Evolutionary conservation across 139 green algal genomes (phyloP).

Genomic region (Deuterostichococcus epilithicus): DNA sequence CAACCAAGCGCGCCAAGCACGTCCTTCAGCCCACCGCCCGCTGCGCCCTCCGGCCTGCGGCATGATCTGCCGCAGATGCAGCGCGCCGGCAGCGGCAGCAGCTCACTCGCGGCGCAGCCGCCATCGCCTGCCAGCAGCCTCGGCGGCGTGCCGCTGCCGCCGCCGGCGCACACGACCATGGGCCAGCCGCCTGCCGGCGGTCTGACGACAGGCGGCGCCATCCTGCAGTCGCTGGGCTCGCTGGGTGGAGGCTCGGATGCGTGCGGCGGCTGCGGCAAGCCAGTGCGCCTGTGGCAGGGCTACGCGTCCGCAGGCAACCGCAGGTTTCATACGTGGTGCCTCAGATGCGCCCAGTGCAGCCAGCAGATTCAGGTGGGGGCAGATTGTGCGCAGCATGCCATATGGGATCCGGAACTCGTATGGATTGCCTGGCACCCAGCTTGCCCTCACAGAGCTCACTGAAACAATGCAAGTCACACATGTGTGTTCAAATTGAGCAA

Average conservation of each 20-base stretch:
- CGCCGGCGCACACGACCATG: neutral
- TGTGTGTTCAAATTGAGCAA: too few relatives aligned
- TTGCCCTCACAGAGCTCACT: too few relatives aligned
- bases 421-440: too few relatives aligned
- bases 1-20: neutral
- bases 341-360: conserved; percentile 48
- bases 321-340: conserved; percentile 44
- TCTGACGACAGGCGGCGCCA: neutral
- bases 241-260: neutral
- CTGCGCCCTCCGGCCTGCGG: neutral
- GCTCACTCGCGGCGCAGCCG: neutral
- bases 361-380: conserved; percentile 37
- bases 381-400: too few relatives aligned
- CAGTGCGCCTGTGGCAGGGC: conserved; percentile 3
- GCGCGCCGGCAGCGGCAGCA: neutral
- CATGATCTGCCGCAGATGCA: neutral
- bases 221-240: neutral
- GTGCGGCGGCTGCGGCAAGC: conserved; percentile 39
- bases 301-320: conserved; percentile 14
- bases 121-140: neutral
- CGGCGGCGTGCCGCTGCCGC: neutral
- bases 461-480: too few relatives aligned
- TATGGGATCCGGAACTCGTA: too few relatives aligned
- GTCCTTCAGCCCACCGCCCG: neutral
- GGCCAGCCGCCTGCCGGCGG: too few relatives aligned